phyloP scores from a whole-genome alignment of 257 asterid genomes.

The Striga asiatica region DNA sequence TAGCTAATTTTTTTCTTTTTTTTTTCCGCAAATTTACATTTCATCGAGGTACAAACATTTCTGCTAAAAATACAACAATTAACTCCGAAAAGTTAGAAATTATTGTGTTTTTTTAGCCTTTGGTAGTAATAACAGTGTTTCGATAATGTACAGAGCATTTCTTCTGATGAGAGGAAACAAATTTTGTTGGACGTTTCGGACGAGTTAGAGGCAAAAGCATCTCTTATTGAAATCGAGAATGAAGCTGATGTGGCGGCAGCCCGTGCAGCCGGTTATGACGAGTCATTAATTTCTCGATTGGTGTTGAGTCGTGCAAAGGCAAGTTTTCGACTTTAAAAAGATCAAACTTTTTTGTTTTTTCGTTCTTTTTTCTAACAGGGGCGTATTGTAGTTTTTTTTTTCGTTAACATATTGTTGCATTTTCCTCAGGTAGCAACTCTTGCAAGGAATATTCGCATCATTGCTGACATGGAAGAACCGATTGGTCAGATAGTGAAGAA shows the following conservation, averaged over 20 bases:
- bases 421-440: conserved; percentile 35
- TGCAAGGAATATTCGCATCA: conserved; percentile 55
- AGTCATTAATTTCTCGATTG: conserved; percentile 58
- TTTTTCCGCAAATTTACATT: neutral
- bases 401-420: neutral
- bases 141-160: conserved; percentile 47
- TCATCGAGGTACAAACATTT: neutral
- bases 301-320: conserved; percentile 57
- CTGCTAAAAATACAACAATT: neutral
- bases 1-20: neutral
- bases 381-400: neutral
- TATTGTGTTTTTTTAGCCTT: too few relatives aligned
- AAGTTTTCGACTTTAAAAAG: too few relatives aligned
- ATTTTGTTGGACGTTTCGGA: conserved; percentile 58
- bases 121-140: too few relatives aligned
- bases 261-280: conserved; percentile 51
- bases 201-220: conserved; percentile 47
- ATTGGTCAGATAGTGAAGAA: conserved; percentile 56
- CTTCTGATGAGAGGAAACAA: conserved; percentile 58
- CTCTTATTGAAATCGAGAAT: conserved; percentile 37
- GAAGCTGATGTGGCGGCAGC: conserved; percentile 64
- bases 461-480: conserved; percentile 83
- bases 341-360: too few relatives aligned
- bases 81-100: too few relatives aligned
- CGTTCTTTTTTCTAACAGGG: too few relatives aligned